Evolutionary conservation across 2,329 filamentous ascomycete genomes (phyloP).

Genomic region (Pseudopyrenochaeta lycopersici): DNA sequence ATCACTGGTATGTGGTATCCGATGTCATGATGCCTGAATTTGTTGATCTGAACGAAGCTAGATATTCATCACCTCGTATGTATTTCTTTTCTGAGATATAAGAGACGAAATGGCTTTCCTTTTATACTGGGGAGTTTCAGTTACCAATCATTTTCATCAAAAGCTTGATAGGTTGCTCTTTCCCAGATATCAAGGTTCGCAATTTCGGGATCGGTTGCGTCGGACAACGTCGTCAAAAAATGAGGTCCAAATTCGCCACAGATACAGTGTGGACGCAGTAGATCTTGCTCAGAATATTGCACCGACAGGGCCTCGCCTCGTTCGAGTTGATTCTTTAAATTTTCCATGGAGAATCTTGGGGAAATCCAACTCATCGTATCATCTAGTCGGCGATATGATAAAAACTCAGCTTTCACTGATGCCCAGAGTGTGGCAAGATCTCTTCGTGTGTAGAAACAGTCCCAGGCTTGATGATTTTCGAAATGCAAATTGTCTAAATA

Average conservation of each 20-base stretch:
- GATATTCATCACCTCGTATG: too few species aligned
- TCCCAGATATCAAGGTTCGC: conserved; percentile 23
- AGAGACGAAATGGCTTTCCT: too few species aligned
- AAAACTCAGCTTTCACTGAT: conserved; percentile 48
- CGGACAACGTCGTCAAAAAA: not conserved
- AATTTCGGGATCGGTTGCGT: conserved; percentile 11
- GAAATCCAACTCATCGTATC: conserved; percentile 32
- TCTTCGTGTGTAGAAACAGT: not conserved
- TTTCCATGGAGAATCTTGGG: conserved; percentile 19
- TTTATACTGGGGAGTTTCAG: too few species aligned
- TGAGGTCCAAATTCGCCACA: conserved; percentile 8
- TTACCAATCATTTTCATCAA: too few species aligned
- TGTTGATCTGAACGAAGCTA: too few species aligned
- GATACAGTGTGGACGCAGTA: conserved; percentile 15
- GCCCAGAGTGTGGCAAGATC: conserved; percentile 42
- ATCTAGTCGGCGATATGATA: conserved; percentile 47
- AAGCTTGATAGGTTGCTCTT: conserved; percentile 17
- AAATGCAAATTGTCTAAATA: not conserved
- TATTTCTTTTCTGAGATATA: too few species aligned
- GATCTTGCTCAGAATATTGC: conserved; percentile 1
- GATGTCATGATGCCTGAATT: too few species aligned
- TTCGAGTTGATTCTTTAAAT: conserved; percentile 7
- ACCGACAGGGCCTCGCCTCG: conserved; percentile 1
- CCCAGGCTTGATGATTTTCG: not conserved
- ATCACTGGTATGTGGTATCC: too few species aligned